phyloP scores from a whole-genome alignment of 164 flowering plant genomes.

The Magnolia sinica region DNA sequence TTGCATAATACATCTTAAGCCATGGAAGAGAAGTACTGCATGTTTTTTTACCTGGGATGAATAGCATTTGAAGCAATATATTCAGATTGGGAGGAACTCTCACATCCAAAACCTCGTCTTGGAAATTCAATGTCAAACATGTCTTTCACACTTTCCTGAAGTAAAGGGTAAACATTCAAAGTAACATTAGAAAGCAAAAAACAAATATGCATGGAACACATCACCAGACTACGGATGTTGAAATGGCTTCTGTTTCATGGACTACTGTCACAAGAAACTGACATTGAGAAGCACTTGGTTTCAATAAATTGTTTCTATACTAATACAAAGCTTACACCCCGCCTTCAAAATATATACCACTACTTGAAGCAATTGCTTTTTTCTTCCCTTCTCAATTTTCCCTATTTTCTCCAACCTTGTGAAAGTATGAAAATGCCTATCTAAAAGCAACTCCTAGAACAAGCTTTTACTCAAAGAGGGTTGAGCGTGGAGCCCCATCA shows the following conservation, averaged over 20 bases:
- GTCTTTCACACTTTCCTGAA: conserved; percentile 20
- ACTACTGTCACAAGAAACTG: neutral
- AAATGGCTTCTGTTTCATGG: neutral
- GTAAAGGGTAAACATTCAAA: neutral
- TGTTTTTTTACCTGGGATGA: conserved; percentile 33
- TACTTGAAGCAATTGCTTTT: no score
- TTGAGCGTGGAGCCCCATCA: no score
- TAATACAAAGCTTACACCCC: neutral
- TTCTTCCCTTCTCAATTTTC: no score
- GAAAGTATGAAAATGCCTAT: no score
- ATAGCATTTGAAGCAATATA: conserved; percentile 27
- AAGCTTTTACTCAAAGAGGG: no score
- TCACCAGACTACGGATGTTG: neutral
- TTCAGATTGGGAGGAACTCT: conserved; percentile 46
- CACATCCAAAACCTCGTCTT: conserved; percentile 25
- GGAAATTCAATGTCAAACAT: conserved; percentile 10
- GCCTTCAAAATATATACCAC: no score
- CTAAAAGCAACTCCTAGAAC: no score
- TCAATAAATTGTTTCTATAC: neutral
- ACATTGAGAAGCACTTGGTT: neutral
- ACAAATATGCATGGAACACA: neutral
- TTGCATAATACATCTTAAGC: neutral
- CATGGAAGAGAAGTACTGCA: neutral
- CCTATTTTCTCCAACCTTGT: no score
- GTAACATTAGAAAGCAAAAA: neutral